These are phyloP conservation scores for Blastosporella zonata DNA, from an alignment of 1,284 basidiomycete species.

Conservation along the genomic window DNA sequence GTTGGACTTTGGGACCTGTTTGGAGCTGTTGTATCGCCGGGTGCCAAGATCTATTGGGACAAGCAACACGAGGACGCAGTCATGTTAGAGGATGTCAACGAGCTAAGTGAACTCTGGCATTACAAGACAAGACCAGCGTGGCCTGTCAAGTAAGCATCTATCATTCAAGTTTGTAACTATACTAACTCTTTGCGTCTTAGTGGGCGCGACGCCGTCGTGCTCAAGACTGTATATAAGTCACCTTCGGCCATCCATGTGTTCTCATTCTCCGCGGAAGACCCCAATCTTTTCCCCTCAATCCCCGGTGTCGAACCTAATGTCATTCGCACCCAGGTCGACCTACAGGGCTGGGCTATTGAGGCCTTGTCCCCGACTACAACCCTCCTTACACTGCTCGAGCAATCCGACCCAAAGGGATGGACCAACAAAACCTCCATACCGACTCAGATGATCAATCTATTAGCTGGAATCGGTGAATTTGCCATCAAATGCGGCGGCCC, in stretches of 20 bases:
- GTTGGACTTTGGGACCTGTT: constrained; percentile 97
- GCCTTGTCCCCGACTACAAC: constrained; percentile 94
- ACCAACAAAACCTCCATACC: constrained; percentile 93
- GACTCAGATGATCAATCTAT: constrained; percentile 81
- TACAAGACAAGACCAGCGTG: constrained; percentile 86
- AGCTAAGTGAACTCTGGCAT: constrained; percentile 91
- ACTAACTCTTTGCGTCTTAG: constrained; percentile 37
- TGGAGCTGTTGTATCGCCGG: constrained; percentile 81
- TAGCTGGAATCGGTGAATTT: constrained; percentile 91
- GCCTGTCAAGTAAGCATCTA: constrained; percentile 77
- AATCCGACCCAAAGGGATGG: constrained; percentile 98
- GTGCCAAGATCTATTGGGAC: constrained; percentile 86
- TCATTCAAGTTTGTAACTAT: constrained; percentile 11
- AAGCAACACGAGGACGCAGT: constrained; percentile 84
- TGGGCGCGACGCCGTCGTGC: constrained; percentile 85
- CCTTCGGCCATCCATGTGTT: constrained; percentile 95
- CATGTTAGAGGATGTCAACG: constrained; percentile 88
- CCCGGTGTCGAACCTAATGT: constrained; percentile 71
- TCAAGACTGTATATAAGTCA: constrained; percentile 97
- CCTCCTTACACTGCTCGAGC: constrained; percentile 91
- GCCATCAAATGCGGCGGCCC: constrained; percentile 95
- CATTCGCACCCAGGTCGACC: constrained; percentile 92
- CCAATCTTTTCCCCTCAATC: constrained; percentile 79
- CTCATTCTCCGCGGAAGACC: constrained; percentile 91
- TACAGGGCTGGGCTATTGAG: constrained; percentile 98